Conservation (phyloP, 257 asterid genomes). For the Forsythia suspensa region DNA sequence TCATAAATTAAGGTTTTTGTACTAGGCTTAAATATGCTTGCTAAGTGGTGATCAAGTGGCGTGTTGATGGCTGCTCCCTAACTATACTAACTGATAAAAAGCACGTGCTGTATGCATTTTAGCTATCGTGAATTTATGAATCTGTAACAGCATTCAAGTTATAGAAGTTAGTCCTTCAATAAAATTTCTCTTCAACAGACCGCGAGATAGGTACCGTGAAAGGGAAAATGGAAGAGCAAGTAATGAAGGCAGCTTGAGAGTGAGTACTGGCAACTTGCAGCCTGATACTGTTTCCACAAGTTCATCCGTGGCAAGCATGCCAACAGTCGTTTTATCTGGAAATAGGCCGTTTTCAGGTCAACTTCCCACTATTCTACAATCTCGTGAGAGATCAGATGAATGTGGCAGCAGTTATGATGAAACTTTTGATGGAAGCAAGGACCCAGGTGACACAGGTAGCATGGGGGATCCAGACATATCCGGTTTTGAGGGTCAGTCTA, state of each 20-base stretch:
- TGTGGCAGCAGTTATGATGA: constrained; percentile 81
- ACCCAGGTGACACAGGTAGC: constrained; percentile 87
- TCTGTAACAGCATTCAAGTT: background rate
- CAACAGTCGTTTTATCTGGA: constrained; percentile 57
- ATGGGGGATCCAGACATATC: constrained; percentile 80
- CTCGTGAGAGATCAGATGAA: constrained; percentile 83
- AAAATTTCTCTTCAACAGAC: constrained; percentile 34
- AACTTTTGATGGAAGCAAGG: constrained; percentile 73
- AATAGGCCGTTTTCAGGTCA: constrained; percentile 68
- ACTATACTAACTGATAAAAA: background rate
- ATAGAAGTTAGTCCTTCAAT: background rate
- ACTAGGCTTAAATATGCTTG: background rate
- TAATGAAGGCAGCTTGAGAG: constrained; percentile 59
- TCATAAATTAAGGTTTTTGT: background rate
- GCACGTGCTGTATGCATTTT: background rate
- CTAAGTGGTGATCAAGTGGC: background rate
- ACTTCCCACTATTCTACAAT: constrained; percentile 69
- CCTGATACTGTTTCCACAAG: constrained; percentile 37
- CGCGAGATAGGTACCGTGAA: constrained; percentile 83
- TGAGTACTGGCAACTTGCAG: constrained; percentile 42
- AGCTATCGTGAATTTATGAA: background rate
- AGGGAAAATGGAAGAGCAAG: constrained; percentile 72
- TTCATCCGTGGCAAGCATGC: constrained; percentile 29
- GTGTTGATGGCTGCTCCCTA: background rate
- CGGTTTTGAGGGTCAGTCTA: constrained; percentile 66